phyloP scores from a whole-genome alignment of 2,329 filamentous ascomycete species.

The Juglanconis juglandina region DNA sequence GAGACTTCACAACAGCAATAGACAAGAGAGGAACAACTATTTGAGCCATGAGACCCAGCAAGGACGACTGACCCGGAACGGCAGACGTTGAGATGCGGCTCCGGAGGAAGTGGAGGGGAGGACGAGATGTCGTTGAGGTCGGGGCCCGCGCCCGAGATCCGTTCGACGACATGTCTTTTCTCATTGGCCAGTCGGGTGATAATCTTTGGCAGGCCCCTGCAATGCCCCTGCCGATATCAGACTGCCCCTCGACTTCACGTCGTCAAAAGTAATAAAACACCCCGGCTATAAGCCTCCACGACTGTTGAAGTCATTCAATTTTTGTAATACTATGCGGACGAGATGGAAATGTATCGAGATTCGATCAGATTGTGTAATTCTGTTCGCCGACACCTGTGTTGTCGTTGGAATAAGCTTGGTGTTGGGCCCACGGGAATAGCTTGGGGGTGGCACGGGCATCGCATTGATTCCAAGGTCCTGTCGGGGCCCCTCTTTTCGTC shows the following conservation, averaged over 20 bases:
- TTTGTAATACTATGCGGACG: background rate
- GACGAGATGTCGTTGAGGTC: slow-evolving; percentile 18
- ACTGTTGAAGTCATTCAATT: background rate
- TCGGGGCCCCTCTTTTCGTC: background rate
- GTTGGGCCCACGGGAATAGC: slow-evolving; percentile 1
- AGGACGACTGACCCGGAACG: too few species aligned
- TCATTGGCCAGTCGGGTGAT: slow-evolving; percentile 19
- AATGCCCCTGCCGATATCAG: slow-evolving; percentile 24
- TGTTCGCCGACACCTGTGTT: background rate
- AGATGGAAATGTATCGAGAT: background rate
- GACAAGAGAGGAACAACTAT: too few species aligned
- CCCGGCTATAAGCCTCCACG: background rate
- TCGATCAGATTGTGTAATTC: background rate
- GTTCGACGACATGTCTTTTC: slow-evolving; percentile 20
- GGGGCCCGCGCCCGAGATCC: slow-evolving; percentile 13
- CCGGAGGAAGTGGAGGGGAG: background rate
- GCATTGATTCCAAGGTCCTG: slow-evolving; percentile 1
- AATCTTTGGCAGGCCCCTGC: slow-evolving; percentile 2
- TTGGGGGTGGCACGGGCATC: background rate
- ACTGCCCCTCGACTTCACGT: slow-evolving; percentile 11
- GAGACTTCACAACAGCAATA: too few species aligned
- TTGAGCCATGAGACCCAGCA: background rate
- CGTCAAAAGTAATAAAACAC: background rate
- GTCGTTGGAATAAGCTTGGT: slow-evolving; percentile 12
- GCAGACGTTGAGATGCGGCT: slow-evolving; percentile 19